Percentiles rank a stretch among this genome's conserved stretches.
These are phyloP conservation scores for Salix arbutifolia DNA, from an alignment of 345 rosid species.

Conservation along the genomic window DNA sequence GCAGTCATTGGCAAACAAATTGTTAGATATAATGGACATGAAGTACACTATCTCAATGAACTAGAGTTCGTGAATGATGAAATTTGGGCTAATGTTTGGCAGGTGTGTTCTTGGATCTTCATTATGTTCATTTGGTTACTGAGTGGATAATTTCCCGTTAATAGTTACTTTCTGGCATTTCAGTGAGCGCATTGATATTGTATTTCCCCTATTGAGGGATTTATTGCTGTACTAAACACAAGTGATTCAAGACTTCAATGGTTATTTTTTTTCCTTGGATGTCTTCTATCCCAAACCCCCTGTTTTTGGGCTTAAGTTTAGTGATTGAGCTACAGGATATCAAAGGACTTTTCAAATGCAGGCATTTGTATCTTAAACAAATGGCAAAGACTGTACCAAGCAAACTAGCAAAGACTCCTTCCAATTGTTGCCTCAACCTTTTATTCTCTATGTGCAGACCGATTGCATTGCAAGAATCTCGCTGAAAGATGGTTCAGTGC, in stretches of 20 bases:
- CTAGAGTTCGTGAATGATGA: conserved; percentile 85
- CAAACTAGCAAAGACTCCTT: not conserved
- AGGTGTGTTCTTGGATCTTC: conserved; percentile 42
- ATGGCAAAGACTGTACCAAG: not conserved
- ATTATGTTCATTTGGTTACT: not conserved
- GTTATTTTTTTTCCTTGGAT: not conserved
- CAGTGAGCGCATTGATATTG: not conserved
- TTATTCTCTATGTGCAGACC: conserved; percentile 42
- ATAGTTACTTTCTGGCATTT: not conserved
- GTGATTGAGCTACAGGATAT: not conserved
- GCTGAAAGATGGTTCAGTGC: conserved; percentile 49
- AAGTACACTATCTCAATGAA: conserved; percentile 74
- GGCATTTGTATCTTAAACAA: not conserved
- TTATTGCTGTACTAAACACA: not conserved
- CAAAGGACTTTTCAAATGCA: no score
- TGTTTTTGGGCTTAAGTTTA: not conserved
- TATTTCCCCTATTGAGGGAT: not conserved
- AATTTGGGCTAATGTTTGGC: conserved; percentile 94
- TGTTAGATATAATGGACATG: conserved; percentile 51
- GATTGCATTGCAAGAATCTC: conserved; percentile 95
- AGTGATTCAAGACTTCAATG: not conserved
- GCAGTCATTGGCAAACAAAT: conserved; percentile 52
- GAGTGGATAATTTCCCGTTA: not conserved
- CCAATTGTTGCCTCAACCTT: conserved; percentile 3
- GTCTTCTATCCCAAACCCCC: not conserved